A percentile compares a stretch with the other conserved stretches of the same genome.
Conservation (phyloP, 2,329 filamentous ascomycete species). For the Arthrobotrys sphaeroides region DNA sequence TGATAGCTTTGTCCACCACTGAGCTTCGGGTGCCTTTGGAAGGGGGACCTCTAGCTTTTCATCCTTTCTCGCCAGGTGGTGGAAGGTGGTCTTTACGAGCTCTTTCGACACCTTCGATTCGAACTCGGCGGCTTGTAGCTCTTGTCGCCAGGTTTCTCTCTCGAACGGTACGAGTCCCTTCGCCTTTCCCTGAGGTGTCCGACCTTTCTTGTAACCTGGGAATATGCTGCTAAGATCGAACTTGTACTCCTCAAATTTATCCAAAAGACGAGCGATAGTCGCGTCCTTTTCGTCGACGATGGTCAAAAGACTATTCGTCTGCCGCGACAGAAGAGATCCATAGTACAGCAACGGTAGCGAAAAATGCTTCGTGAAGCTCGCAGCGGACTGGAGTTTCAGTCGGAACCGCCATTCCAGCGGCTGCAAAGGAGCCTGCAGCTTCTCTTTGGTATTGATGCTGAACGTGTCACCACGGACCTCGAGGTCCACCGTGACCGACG, state of each 20-base stretch:
- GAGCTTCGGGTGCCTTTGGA: slow-evolving; percentile 23
- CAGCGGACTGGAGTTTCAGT: slow-evolving; percentile 62
- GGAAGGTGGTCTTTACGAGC: slow-evolving; percentile 42
- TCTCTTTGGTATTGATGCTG: slow-evolving; percentile 68
- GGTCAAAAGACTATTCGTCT: slow-evolving; percentile 63
- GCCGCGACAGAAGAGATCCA: slow-evolving; percentile 63
- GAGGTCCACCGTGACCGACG: slow-evolving; percentile 62
- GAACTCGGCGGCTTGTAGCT: slow-evolving; percentile 3
- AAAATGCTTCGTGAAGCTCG: slow-evolving; percentile 63
- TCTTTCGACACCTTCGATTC: slow-evolving; percentile 39
- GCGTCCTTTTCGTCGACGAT: slow-evolving; percentile 67
- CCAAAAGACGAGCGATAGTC: slow-evolving; percentile 67
- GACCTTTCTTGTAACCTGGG: slow-evolving; percentile 62
- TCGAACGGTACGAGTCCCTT: slow-evolving; percentile 66
- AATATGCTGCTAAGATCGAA: slow-evolving; percentile 67
- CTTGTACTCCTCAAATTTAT: slow-evolving; percentile 66
- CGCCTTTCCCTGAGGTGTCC: slow-evolving; percentile 63
- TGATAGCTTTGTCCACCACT: slow-evolving; percentile 53
- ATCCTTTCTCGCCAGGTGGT: slow-evolving; percentile 12
- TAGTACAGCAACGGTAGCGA: slow-evolving; percentile 65
- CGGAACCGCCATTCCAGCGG: slow-evolving; percentile 73
- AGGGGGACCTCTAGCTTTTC: slow-evolving; percentile 14
- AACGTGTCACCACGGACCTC: slow-evolving; percentile 49
- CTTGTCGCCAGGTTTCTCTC: slow-evolving; percentile 54
- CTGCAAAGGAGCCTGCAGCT: slow-evolving; percentile 71